A percentile compares a stretch with the other conserved stretches of the same genome.
Evolutionary conservation across 345 rosid species (phyloP).

Genomic region (Turnera subulata): DNA sequence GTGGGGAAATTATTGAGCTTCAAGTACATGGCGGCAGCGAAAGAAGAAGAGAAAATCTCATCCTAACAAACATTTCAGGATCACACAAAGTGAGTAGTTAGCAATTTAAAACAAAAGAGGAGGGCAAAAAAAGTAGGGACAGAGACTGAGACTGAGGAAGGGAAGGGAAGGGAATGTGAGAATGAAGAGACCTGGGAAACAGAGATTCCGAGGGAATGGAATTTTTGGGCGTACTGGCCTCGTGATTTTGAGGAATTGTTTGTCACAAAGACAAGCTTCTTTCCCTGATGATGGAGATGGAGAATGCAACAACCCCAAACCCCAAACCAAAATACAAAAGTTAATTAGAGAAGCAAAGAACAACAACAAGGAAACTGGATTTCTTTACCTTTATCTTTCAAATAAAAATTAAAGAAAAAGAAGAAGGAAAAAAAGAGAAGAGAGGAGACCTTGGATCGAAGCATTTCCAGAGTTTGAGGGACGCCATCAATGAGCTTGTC

Average conservation of each 20-base stretch:
- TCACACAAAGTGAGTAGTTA: too few species aligned
- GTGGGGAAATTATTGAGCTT: conserved; percentile 66
- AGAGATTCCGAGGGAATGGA: conserved; percentile 79
- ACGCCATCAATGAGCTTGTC: conserved; percentile 94
- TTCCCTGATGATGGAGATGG: too few species aligned
- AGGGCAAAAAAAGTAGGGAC: too few species aligned
- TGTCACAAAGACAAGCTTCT: conserved; percentile 90
- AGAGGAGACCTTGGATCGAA: conserved; percentile 79
- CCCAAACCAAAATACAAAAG: neutral
- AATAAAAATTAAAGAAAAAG: neutral
- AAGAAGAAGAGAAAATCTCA: conserved; percentile 89
- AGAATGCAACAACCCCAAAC: neutral
- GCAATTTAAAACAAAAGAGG: too few species aligned
- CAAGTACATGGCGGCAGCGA: conserved; percentile 89
- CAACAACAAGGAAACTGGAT: neutral
- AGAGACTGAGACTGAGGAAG: too few species aligned
- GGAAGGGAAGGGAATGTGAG: neutral
- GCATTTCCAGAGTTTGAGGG: conserved; percentile 92
- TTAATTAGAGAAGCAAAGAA: neutral
- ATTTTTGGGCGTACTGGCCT: conserved; percentile 94
- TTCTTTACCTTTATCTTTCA: too few species aligned
- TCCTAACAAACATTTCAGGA: conserved; percentile 38
- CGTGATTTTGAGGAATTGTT: conserved; percentile 96
- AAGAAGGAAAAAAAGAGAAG: too few species aligned
- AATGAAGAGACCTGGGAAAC: conserved; percentile 61